Evolutionary conservation across 2,329 filamentous ascomycete species (phyloP), one percentile per base, ranked within the genome.

Genomic region (Neonectria neomacrospora): DNA sequence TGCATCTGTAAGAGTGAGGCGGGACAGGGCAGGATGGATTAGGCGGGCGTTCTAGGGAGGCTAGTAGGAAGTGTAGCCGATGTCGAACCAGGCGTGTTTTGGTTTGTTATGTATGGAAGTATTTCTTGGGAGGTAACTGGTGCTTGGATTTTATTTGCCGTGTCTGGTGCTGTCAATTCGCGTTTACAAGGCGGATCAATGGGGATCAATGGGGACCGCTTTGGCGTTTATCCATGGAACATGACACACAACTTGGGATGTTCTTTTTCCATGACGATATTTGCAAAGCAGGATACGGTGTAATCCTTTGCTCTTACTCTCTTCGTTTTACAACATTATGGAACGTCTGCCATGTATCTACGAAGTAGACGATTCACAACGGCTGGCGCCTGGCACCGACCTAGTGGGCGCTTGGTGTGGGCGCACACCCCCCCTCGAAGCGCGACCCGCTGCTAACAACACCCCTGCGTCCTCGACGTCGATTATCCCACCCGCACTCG

Each of bases 381-480:
- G 16, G 16, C 34, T n/a, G 34, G 12, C 34, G 14, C 34, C 34
- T n/a, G 14, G 34, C 34, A 37, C 34, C 4, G 6, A 37, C 34
- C 4, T 5, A 37, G 34, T 20, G n/a, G 37, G 37, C n/a, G 16
- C 8, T 48, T 37, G 39, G 52, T 26, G 42, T 53, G 23, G 51
- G 47, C 37, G 50, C 58, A 61, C 61, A 34, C 64, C 56, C 53
- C 64, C 56, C 53, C 57, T 48, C 28, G 57, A 57, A 32, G n/a
- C 22, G 11, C 58, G 44, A 18, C 8, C 48, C 20, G 44, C 44
- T 34, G 39, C 50, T 47, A 44, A 37, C 18, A 28, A 58, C 44
- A 63, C 64, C 58, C 59, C 53, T 64, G 57, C 18, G 28, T 26
- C 59, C 37, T 54, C 63, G 52, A 60, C 51, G 51, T 56, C 56